Evolutionary conservation across 768 basidiomycete genomes (phyloP), one percentile per base, ranked within the genome.

Genomic region (Hydnomerulius pinastri): DNA sequence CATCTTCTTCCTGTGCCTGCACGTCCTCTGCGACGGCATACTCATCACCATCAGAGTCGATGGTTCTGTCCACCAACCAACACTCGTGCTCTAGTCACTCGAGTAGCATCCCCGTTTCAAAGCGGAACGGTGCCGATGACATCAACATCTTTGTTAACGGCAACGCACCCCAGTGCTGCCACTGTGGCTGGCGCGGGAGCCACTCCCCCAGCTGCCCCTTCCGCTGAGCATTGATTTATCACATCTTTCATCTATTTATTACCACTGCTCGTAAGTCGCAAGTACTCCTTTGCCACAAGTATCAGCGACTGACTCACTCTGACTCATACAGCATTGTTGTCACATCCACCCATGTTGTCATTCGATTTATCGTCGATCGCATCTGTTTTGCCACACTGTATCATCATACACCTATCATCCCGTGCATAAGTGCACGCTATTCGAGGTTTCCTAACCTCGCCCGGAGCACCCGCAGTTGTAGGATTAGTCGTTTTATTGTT

Each of bases 131-230:
- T 11, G 51, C 52, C 44, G 59, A 61, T 32, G 66, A 65, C 55
- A 54, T 68, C 52, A 46, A 56, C 53, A 54, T 69, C 42, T 63
- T 71, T 29, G 64, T 74, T 45, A 71, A 80, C 72, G 72, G 76
- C 59, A 81, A 77, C 72, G 74, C 80, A n/a, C 85, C 87, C 52
- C 85, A 87, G 66, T 89, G 87, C 72, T 87, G 85, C 75, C 85
- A 87, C 65, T 89, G 87, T 55, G 85, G 85, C 58, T 85, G 76
- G 75, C 82, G 86, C 59, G 85, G 85, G 32, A 63, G 72, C 13
- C 77, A 79, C 55, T 65, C 80, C 23, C 78, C 82, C 29, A 75
- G 72, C 61, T 87, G 86, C 74, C 84, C 84, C 36, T 85, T 86
- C 82, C 79, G 74, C 63, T 81, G 67, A 74, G 54, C 63, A 63